Evolutionary conservation across 495 filamentous ascomycete genomes (phyloP), one percentile per base, ranked within the genome.

Genomic region (Aspergillus sclerotioniger): DNA sequence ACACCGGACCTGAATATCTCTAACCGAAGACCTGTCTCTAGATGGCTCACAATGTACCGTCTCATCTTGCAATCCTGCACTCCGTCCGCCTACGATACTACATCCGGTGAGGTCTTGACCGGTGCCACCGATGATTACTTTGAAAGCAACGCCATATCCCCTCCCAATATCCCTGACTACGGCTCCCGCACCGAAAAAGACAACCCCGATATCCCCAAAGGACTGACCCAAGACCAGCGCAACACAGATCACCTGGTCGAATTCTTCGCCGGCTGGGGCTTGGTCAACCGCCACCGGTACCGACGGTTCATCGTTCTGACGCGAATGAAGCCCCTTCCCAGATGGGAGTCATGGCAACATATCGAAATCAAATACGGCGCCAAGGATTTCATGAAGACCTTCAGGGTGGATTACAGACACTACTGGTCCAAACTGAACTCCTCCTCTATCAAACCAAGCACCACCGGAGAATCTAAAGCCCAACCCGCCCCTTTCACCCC

Each of bases 211-310:
- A 59, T 70, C 9, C 64, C 66, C 2, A 61, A 41, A 32, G 64
- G 58, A 9, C 48, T 67, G 1, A 67, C 52, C 20, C 69, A 68
- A 28, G 50, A 57, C 2, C 58, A 71, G 9, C 60, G 62, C 35
- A 65, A 80, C 20, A 60, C 73, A 15, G 71, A 76, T 52, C 67
- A 72, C 35, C 62, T 82, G 8, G 64, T 71, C 2, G 71, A 79
- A 54, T 70, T 75, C 31, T 78, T 80, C 51, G 74, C 78, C 3
- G 75, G 76, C 5, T 81, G 74, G 76, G 59, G 66, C 1, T 50
- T 76, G 1, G 43, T 72, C 9, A 65, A 77, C 37, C 51, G 63
- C 6, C 59, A 72, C n/a, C 61, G 65, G 3, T 76, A 75, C 53
- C 67, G 75, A 1, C 63, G 61, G 8, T 73, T 73, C 29, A 12